These are phyloP conservation scores for Filobasidium wieringae DNA, from an alignment of 768 basidiomycete genomes.

Conservation along the genomic window DNA sequence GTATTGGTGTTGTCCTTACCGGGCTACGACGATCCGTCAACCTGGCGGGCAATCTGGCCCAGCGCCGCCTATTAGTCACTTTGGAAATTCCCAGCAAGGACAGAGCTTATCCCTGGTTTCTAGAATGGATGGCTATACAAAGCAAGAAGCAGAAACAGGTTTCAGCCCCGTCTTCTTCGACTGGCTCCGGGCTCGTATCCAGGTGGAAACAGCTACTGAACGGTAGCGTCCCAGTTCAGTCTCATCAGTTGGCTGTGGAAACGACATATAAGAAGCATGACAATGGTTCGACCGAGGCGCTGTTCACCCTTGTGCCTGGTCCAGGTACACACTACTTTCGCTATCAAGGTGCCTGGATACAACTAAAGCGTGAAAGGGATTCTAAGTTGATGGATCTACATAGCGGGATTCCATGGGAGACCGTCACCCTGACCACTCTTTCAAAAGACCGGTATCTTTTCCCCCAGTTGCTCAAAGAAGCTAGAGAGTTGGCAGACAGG, in stretches of 20 bases:
- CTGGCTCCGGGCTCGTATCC: background rate
- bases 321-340: conserved; percentile 88
- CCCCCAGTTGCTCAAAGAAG: conserved; percentile 66
- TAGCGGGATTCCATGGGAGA: conserved; percentile 94
- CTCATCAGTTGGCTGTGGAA: conserved; percentile 89
- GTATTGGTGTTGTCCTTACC: conserved; percentile 75
- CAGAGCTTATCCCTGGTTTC: conserved; percentile 88
- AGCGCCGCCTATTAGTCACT: conserved; percentile 80
- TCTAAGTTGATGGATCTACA: conserved; percentile 80
- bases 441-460: conserved; percentile 76
- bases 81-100: conserved; percentile 96
- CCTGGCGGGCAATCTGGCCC: conserved; percentile 61
- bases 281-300: conserved; percentile 78
- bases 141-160: conserved; percentile 32
- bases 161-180: conserved; percentile 17
- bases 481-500: conserved; percentile 72
- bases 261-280: conserved; percentile 74
- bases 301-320: conserved; percentile 90
- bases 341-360: conserved; percentile 83
- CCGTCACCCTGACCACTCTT: conserved; percentile 82
- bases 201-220: conserved; percentile 23
- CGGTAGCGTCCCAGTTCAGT: conserved; percentile 48
- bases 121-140: conserved; percentile 84
- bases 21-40: conserved; percentile 58
- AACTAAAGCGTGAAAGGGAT: conserved; percentile 92